A percentile compares a stretch with the other conserved stretches of the same genome.
Conservation (phyloP, 139 green algal genomes). For the Chlorella sp. region DNA sequence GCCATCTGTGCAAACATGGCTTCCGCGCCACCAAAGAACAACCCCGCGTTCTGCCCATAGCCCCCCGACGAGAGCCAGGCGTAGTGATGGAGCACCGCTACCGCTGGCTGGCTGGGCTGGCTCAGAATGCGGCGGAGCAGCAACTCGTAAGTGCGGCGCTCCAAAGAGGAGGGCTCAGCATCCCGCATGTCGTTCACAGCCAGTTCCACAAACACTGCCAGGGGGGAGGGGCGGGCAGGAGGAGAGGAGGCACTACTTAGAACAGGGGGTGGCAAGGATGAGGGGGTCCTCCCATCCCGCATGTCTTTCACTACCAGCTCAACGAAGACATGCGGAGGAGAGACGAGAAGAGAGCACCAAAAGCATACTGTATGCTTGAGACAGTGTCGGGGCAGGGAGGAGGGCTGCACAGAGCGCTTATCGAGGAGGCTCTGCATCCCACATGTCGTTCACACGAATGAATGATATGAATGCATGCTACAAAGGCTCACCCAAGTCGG, state of each 20-base stretch:
- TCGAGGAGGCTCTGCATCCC: no score
- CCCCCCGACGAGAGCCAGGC: not conserved
- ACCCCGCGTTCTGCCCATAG: not conserved
- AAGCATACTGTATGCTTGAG: no score
- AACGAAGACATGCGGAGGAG: no score
- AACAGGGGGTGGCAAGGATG: no score
- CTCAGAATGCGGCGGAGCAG: slow-evolving; percentile 4
- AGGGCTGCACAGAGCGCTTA: no score
- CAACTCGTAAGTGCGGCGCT: not conserved
- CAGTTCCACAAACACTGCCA: not conserved
- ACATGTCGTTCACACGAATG: no score
- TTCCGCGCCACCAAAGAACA: slow-evolving; percentile 1
- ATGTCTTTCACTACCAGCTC: no score
- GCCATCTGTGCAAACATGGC: not conserved
- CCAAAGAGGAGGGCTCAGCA: not conserved
- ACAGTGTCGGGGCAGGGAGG: no score
- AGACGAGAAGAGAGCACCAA: no score
- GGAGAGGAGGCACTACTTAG: no score
- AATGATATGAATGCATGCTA: no score
- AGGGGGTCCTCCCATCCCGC: no score
- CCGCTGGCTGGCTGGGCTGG: not conserved
- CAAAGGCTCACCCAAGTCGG: not conserved
- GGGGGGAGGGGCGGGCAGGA: not conserved
- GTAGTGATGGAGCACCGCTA: slow-evolving; percentile 24
- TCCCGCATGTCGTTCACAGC: slow-evolving; percentile 1